Base-by-base conservation (phyloP, 2,329 filamentous ascomycete species). In the Penicillium sp. region DNA sequence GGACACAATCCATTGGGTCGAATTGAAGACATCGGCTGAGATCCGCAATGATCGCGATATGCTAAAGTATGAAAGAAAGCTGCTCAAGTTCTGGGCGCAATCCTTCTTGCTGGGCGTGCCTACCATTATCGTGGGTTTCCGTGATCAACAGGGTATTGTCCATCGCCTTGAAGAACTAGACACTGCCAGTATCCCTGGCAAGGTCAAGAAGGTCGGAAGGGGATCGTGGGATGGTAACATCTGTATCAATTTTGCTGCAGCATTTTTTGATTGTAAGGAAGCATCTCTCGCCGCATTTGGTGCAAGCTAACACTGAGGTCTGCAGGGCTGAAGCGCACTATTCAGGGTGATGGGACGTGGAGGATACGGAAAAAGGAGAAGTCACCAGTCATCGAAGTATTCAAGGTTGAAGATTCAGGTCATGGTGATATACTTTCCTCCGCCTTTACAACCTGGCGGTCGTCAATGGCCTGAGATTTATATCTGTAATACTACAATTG, bases 11-110 rank as follows among this genome's bases (percentile, higher is more conserved):
- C 89, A 92, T 62, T 98, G 91, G 87, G 86, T 97, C 28, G 93
- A 98, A 70, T 80, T 98, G 50, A 98, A 98, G 68, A 98, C 93
- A 0, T 82, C 83, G n/a, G 84, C 81, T 35, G 83, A 87, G 56
- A 84, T 92, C 43, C 77, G 77, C 44, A 80, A 80, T 52, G 78
- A 84, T 1, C 79, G 82, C 41, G 88, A 93, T 62, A 78, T 83
- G 64, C 71, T 85, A 18, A 86, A 83, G 55, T 95, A 92, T 66
- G 88, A 96, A 70, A 82, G 88, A 42, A 97, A 97, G 68, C 79
- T 97, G 47, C 81, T 95, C 71, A 95, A 95, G 64, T 95, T 92
- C 72, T 98, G 93, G 93, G 89, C 92, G 12, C 93, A 97, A 69
- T 95, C 88, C 0, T 98, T 95, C 65, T 78, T 98, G 2, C 83